Evolutionary conservation across 2,329 filamentous ascomycete species (phyloP).

Genomic region (Penicillium sp.): DNA sequence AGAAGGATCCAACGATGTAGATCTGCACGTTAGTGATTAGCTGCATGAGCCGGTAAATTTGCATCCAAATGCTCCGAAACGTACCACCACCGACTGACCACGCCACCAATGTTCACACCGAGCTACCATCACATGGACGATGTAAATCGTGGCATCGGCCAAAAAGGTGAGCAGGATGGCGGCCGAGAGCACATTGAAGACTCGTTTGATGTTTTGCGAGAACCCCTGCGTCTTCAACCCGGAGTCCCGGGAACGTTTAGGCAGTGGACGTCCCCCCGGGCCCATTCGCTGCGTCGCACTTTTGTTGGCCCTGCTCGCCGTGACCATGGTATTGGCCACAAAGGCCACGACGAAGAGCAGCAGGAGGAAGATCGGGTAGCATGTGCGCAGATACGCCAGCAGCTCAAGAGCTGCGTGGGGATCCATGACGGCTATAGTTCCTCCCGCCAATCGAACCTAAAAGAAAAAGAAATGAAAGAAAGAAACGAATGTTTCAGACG

Average conservation of each 20-base stretch:
- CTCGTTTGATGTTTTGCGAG: conserved; percentile 59
- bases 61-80: conserved; percentile 26
- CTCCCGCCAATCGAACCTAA: conserved; percentile 15
- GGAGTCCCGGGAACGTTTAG: conserved; percentile 53
- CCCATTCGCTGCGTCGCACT: conserved; percentile 55
- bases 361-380: conserved; percentile 60
- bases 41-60: conserved; percentile 1
- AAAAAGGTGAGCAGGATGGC: conserved; percentile 69
- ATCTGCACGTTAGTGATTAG: conserved; percentile 51
- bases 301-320: conserved; percentile 45
- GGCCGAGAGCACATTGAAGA: conserved; percentile 70
- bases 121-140: conserved; percentile 64
- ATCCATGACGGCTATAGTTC: conserved; percentile 27
- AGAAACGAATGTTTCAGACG: conserved; percentile 15
- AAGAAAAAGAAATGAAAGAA: conserved; percentile 7
- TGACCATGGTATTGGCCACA: conserved; percentile 54
- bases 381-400: conserved; percentile 49
- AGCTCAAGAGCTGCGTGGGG: conserved; percentile 40
- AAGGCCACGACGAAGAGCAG: conserved; percentile 60
- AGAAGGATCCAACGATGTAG: conserved; percentile 76
- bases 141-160: conserved; percentile 65
- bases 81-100: conserved; percentile 68
- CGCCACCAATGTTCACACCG: conserved; percentile 72
- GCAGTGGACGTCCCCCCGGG: conserved; percentile 84
- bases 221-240: conserved; percentile 52